These are phyloP conservation scores for Coemansia sp. DNA, from an alignment of 192 early-diverging fungal species.

Conservation along the genomic window DNA sequence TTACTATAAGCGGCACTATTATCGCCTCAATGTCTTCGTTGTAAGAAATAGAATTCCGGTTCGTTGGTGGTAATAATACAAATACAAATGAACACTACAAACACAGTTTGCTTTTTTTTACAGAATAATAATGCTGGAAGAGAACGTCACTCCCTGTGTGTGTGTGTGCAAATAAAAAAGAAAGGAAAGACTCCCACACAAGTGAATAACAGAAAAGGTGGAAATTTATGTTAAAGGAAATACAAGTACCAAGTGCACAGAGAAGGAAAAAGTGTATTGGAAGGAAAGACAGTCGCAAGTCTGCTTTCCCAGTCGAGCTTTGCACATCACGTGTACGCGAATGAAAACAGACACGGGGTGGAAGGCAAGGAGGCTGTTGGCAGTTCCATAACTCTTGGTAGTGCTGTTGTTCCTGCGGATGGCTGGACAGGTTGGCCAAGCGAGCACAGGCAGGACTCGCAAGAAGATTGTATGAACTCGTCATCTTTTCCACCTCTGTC, in stretches of 20 bases:
- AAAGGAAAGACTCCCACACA: not conserved
- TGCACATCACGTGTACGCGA: not conserved
- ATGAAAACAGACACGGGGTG: not conserved
- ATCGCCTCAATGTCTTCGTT: not conserved
- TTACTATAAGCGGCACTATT: not conserved
- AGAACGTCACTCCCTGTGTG: no score
- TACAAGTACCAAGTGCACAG: conserved; percentile 2
- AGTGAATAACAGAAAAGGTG: conserved; percentile 1
- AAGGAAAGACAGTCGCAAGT: not conserved
- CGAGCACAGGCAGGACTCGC: not conserved
- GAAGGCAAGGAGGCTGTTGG: not conserved
- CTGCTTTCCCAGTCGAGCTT: not conserved
- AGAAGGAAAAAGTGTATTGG: not conserved
- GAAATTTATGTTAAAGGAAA: conserved; percentile 1
- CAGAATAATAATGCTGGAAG: not conserved
- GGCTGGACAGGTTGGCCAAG: not conserved
- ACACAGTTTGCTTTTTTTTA: not conserved
- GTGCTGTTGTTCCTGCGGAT: not conserved
- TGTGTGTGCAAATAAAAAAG: not conserved
- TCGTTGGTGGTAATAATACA: not conserved
- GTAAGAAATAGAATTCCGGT: not conserved
- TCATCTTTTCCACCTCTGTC: not conserved
- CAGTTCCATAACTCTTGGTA: not conserved
- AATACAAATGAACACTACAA: not conserved
- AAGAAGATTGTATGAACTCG: not conserved